Percentiles rank a stretch among this genome's conserved stretches.
phyloP scores from a whole-genome alignment of 148 eudicot species.

The Diospyros lotus region DNA sequence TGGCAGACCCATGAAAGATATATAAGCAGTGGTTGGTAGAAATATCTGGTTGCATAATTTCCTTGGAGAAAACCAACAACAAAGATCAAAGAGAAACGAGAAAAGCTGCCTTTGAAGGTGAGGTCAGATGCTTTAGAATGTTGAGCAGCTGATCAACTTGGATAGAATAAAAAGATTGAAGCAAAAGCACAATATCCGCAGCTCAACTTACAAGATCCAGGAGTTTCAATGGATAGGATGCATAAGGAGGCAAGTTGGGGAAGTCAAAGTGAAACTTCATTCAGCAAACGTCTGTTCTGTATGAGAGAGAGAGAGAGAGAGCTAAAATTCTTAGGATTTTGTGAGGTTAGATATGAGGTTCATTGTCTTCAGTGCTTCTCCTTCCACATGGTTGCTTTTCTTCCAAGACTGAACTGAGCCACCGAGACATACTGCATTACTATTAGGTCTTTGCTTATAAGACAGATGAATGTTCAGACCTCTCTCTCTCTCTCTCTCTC shows the following conservation, averaged over 20 bases:
- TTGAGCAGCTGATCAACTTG: neutral
- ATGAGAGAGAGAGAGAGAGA: constrained; percentile 2
- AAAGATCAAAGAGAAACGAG: neutral
- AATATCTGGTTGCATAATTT: neutral
- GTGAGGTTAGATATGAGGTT: neutral
- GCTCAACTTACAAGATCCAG: neutral
- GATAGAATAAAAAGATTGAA: neutral
- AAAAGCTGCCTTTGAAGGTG: constrained; percentile 1
- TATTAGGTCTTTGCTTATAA: neutral
- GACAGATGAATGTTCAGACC: constrained; percentile 12
- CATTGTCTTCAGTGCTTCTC: neutral
- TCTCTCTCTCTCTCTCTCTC: constrained; percentile 7
- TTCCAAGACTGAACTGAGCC: constrained; percentile 19
- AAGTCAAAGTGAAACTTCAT: neutral
- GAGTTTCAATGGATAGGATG: neutral
- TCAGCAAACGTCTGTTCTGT: neutral
- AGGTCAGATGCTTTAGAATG: neutral
- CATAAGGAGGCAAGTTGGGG: neutral
- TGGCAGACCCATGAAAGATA: too few relatives aligned
- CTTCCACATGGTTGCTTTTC: constrained; percentile 21
- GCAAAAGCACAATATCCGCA: constrained; percentile 1
- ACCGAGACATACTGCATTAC: constrained; percentile 5
- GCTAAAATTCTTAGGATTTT: constrained; percentile 6
- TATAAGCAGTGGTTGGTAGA: too few relatives aligned
- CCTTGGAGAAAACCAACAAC: neutral